Evolutionary conservation across 2,329 filamentous ascomycete genomes (phyloP), one percentile per base, ranked within the genome.

Genomic region (Aspergillus arachidicola): DNA sequence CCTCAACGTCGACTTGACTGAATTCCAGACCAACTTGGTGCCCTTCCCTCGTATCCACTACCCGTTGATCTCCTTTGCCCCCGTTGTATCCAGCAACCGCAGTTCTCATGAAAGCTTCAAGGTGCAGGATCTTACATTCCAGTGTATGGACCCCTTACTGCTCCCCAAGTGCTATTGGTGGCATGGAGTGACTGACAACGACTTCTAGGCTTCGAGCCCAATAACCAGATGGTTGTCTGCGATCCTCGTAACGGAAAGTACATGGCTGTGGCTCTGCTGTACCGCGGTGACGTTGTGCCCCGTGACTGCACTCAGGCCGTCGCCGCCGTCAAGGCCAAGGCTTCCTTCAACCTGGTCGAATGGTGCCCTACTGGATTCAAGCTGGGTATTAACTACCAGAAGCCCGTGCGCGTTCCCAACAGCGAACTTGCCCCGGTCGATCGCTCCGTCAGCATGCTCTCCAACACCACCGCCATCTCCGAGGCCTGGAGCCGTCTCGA

Each of bases 21-120:
- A 90, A 74, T 90, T 90, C 81, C 87, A 90, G 79, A 90, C 87
- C 69, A 90, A 90, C 76, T 77, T 90, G 77, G 87, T 89, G 58
- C 87, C 87, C 7, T 90, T 87, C 76, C 87, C 87, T 28, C 84
- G 87, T 74, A 89, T 90, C 69, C 87, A 90, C 75, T 90, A 89
- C 74, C 87, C 87, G 48, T 77, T 90, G 67, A 88, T 89, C 77
- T 85, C 83, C 69, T 90, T 89, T 70, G 86, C 87, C 1, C 87
- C 87, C 2, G 86, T 90, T 60, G 82, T 89, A 63, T 86, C 84
- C 34, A 87, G 88, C 63, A 84, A 86, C 82, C 92, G 91, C 86
- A 92, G 90, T 79, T 87, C 89, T 55, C 92, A 95, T 76, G 92
- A 95, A 84, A 92, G 90, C 83, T 94, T 94, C 87, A 93, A 92